Conservation (phyloP, 352 stramenopile species). For the Phytophthora hibernalis region DNA sequence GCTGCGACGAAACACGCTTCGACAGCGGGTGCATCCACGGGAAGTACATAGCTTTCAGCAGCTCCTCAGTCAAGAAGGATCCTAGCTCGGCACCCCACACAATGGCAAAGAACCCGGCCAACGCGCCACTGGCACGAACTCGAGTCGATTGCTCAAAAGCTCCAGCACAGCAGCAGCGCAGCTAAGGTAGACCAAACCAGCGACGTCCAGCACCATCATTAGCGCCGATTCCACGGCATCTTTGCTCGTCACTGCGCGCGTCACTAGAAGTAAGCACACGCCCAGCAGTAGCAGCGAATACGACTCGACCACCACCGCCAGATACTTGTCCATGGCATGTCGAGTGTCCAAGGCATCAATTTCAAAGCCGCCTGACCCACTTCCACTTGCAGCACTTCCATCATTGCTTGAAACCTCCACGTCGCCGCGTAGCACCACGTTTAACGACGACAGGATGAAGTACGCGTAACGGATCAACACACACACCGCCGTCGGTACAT, state of each 20-base stretch:
- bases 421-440: slow-evolving; percentile 48
- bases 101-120: slow-evolving; percentile 61
- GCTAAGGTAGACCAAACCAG: slow-evolving; percentile 58
- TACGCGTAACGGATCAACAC: slow-evolving; percentile 56
- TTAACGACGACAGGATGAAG: slow-evolving; percentile 60
- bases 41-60: slow-evolving; percentile 58
- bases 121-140: slow-evolving; percentile 32
- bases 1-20: slow-evolving; percentile 54
- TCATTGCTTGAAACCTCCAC: neutral
- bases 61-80: slow-evolving; percentile 51
- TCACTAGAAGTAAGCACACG: slow-evolving; percentile 53
- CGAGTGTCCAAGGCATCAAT: slow-evolving; percentile 13
- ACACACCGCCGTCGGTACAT: slow-evolving; percentile 52
- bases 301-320: slow-evolving; percentile 56
- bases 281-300: slow-evolving; percentile 58
- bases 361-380: slow-evolving; percentile 11
- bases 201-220: slow-evolving; percentile 62
- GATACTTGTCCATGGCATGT: slow-evolving; percentile 41
- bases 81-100: slow-evolving; percentile 67
- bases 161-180: slow-evolving; percentile 52
- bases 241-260: slow-evolving; percentile 60
- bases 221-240: slow-evolving; percentile 68
- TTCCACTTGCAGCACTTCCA: slow-evolving; percentile 9
- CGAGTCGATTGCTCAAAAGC: slow-evolving; percentile 53
- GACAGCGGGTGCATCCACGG: slow-evolving; percentile 66